Evolutionary conservation across 164 flowering plant genomes (phyloP), one percentile per base, ranked within the genome.

Genomic region (Piper longum): DNA sequence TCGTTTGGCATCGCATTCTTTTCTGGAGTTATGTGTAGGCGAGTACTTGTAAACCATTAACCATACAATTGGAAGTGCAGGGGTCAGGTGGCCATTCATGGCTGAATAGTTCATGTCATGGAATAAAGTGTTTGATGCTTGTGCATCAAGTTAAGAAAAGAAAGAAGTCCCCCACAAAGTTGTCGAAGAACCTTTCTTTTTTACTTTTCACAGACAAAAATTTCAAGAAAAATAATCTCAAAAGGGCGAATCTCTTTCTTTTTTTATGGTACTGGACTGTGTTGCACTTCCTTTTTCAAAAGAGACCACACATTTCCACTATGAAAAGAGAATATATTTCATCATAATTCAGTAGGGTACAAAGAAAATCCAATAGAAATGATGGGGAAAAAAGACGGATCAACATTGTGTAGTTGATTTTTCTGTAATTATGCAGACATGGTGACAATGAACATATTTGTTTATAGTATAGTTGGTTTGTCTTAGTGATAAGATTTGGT

Each of bases 231-330:
- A 3, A 3, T 4, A 58, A 58, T 18, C 41, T 8, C 4, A 55
- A 55, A 13, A 2, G 57, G 13, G 54, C 13, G 16, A 16, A 43
- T n/a, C 12, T 18, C 40, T 17, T 55, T 55, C 41, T 56, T 64
- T 39, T 63, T 16, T 43, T 18, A n/a, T n/a, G 19, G 60, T 60
- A 56, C 52, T 19, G 2, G 54, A 17, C 51, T 68, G 74, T 69
- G 58, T 71, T 71, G 69, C 76, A 73, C 76, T 68, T 73, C 75
- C 65, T 26, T 26, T 26, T 26, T 26, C 36, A 26, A 26, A 26
- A 26, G 36, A 26, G 36, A 26, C 36, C 36, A 26, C 19, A 16
- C 57, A 55, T 71, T 71, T 68, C 62, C 55, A 17, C 43, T 41
- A 56, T 57, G 62, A 63, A 67, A 68, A 17, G 62, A 57, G 62